phyloP scores from a whole-genome alignment of 768 basidiomycete genomes.

The Pisolithus albus region DNA sequence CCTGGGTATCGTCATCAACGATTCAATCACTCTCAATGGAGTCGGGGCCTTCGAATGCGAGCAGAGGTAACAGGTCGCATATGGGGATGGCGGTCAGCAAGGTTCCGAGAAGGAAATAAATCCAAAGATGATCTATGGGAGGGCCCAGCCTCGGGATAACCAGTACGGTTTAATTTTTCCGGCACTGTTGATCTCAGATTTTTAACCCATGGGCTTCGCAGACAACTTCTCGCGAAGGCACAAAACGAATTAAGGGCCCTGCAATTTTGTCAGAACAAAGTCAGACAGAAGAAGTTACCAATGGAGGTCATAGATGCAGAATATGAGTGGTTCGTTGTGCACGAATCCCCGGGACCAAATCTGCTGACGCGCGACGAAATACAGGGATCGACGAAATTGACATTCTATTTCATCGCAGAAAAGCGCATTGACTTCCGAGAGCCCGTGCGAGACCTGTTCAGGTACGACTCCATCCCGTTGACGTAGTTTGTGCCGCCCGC shows the following conservation, averaged over 20 bases:
- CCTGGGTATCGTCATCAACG: slow-evolving; percentile 86
- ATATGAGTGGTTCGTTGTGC: slow-evolving; percentile 56
- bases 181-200: background rate
- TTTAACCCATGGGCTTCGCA: slow-evolving; percentile 23
- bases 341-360: background rate
- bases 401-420: slow-evolving; percentile 96
- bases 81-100: no score
- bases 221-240: slow-evolving; percentile 71
- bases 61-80: no score
- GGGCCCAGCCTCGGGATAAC: no score
- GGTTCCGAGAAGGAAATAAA: no score
- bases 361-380: background rate
- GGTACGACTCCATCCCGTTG: background rate
- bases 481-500: slow-evolving; percentile 8
- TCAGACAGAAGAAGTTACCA: slow-evolving; percentile 86
- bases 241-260: slow-evolving; percentile 92
- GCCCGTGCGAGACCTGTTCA: slow-evolving; percentile 65
- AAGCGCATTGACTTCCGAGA: slow-evolving; percentile 95
- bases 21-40: slow-evolving; percentile 82
- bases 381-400: slow-evolving; percentile 96
- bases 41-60: slow-evolving; percentile 68
- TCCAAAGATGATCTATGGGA: no score
- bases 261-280: slow-evolving; percentile 86
- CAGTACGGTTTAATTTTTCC: slow-evolving; percentile 16
- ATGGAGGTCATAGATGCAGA: slow-evolving; percentile 79